Base-by-base conservation (phyloP, 345 rosid species). In the Rhodamnia rubescens region DNA sequence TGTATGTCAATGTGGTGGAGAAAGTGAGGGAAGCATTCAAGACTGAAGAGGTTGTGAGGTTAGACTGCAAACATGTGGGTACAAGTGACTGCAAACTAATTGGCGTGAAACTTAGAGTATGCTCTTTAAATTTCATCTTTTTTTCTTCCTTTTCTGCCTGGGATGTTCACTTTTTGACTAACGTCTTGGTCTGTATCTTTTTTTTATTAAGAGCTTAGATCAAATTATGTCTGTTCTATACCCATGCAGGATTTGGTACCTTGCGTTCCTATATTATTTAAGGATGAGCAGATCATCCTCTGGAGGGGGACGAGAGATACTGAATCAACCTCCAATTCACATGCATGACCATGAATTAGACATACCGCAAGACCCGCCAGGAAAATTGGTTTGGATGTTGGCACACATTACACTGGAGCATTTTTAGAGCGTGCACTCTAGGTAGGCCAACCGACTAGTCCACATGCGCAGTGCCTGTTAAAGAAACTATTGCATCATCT, bases 201-300 rank as follows among this genome's bases (percentile, higher is more conserved):
- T 22, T 49, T 4, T 82, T 52, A 13, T 15, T 1, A 5, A 61
- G 74, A 61, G 40, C 74, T 61, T 61, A 27, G 20, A 59, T 59
- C 36, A 52, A 51, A 27, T 86, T n/a, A 22, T 52, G 64, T 86
- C 58, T n/a, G 69, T 78, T 54, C 85, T 11, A 83, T 75, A 56
- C 52, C 51, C 84, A 74, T 90, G 90, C 92, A 95, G 98, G 98
- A 93, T 59, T 59, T 94, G 93, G 97, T 95, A 42, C 98, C 97
- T 27, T 94, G 95, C 74, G 88, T 93, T 83, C 99, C 98, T 15
- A 92, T 97, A 86, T 84, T 95, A 88, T 93, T 97, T 85, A 95
- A 93, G 94, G 98, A 93, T 61, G 98, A 94, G 85, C 98, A 97
- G 88, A 94, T 94, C 78, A 90, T 95, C 88, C 92, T 95, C 85